Evolutionary conservation across 164 flowering plant species (phyloP), one percentile per base, ranked within the genome.

Genomic region (Vitis rotundifolia): DNA sequence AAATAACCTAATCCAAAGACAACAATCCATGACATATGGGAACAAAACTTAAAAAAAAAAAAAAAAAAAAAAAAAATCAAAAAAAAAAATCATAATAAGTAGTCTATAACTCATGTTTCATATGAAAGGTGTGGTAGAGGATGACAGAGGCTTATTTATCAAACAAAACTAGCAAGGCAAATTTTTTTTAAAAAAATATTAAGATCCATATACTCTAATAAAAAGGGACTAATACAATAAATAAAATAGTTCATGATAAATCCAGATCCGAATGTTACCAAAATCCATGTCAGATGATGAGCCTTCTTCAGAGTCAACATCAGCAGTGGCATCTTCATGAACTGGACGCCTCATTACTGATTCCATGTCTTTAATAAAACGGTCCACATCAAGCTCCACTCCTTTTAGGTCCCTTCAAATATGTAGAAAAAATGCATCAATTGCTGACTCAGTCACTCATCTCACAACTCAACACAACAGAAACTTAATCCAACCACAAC

Each of bases 211-310:
- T 16, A n/a, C 48, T 54, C 61, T 44, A 14, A 67, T 9, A 48
- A 44, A 55, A 22, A 22, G 26, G 50, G 16, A 29, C 37, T 14
- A 2, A 19, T 19, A 15, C 37, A 49, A 44, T 16, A 19, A 59
- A 58, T 6, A 16, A 16, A 56, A 11, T 31, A 68, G 19, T n/a
- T 44, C 3, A 44, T 9, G 19, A 68, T 28, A 68, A 59, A 14
- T 55, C 3, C 37, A 11, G n/a, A 15, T 59, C 26, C 26, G 10
- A 2, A 19, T 4, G 57, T 31, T 84, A 91, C 97, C 98, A 78
- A 88, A 87, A 78, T 91, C 98, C 86, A 91, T 81, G 69, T 93
- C 97, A 16, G 91, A 88, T 13, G 86, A 84, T 7, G 89, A 86
- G 19, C 79, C 92, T 71, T 86, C 94, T 29, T 85, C 92, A 56